Base-by-base conservation (phyloP, 768 basidiomycete species). In the Ramaria rubella region DNA sequence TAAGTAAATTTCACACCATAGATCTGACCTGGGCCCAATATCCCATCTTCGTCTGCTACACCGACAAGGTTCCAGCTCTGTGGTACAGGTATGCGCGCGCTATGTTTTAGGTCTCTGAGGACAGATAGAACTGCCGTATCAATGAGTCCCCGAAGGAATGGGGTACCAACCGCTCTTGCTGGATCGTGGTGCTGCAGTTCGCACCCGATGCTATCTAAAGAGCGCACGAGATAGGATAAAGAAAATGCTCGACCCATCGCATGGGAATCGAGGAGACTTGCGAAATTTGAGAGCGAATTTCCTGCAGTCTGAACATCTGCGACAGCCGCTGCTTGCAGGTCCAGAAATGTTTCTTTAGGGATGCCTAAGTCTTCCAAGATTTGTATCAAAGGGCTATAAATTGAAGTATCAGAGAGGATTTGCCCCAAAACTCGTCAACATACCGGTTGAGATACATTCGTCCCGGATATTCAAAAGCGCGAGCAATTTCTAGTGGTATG, bases 351-450 rank as follows among this genome's bases (percentile, higher is more conserved):
- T 0, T 82, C 73, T 58, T 69, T 73, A 7, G 72, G 70, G 15
- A 90, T 83, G 1, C 83, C 84, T 9, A 85, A 76, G 59, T 87
- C 86, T 65, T 94, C 91, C 6, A 94, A 72, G 3, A 89, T 73
- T 83, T 86, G 90, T 27, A 91, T 77, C 12, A 90, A 66, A 2
- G 87, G 80, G 55, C 89, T 91, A 49, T 38, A 44, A 19, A 27
- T 36, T 6, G 43, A 26, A 59, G 15, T 58, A 29, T 5, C 24
- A 50, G 9, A 19, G 8, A 31, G 15, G 29, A 31, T 8, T 40
- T 42, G 58, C 33, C 17, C 26, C 52, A n/a, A 31, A 7, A 14
- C 27, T 23, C 14, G 21, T 34, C 50, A 71, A 14, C 31, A 55
- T 31, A 89, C 87, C 86, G 76, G 65, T 93, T 94, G 14, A 93